Conservation (phyloP, 108 stramenopile species). For the Bacterosira constricta region DNA sequence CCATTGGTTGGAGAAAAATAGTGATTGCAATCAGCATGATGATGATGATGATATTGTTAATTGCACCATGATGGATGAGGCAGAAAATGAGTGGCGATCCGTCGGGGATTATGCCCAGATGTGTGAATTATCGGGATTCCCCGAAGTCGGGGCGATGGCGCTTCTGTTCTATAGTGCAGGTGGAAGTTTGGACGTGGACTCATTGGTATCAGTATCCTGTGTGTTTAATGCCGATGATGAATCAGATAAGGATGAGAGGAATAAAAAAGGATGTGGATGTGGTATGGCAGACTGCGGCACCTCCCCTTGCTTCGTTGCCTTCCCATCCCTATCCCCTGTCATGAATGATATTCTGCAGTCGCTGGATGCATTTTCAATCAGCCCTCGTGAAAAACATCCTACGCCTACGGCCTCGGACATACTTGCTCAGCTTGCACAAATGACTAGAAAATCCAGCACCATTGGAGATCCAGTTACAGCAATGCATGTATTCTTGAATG, state of each 20-base stretch:
- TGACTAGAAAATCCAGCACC: slow-evolving; percentile 14
- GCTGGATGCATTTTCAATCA: slow-evolving; percentile 1
- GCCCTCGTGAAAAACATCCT: background rate
- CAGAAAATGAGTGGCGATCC: slow-evolving; percentile 19
- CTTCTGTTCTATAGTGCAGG: slow-evolving; percentile 39
- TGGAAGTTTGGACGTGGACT: slow-evolving; percentile 9
- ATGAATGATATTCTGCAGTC: slow-evolving; percentile 21
- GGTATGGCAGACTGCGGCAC: slow-evolving; percentile 41
- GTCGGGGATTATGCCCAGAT: slow-evolving; percentile 72
- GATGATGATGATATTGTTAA: background rate
- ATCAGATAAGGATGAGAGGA: background rate
- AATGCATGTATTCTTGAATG: slow-evolving; percentile 24
- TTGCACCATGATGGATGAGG: too few species aligned
- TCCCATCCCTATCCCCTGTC: slow-evolving; percentile 8
- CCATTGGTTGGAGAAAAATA: slow-evolving; percentile 12
- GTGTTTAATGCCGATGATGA: background rate
- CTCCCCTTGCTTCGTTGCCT: slow-evolving; percentile 46
- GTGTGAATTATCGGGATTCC: slow-evolving; percentile 60
- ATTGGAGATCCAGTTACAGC: background rate
- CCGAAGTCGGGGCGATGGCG: slow-evolving; percentile 54
- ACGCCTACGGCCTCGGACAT: slow-evolving; percentile 32
- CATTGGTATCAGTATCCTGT: too few species aligned
- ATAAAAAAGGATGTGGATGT: slow-evolving; percentile 42
- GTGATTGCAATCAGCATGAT: background rate
- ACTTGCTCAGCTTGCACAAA: slow-evolving; percentile 23